These are phyloP conservation scores for Gremmenia infestans DNA, from an alignment of 2,329 filamentous ascomycete genomes.

Conservation along the genomic window DNA sequence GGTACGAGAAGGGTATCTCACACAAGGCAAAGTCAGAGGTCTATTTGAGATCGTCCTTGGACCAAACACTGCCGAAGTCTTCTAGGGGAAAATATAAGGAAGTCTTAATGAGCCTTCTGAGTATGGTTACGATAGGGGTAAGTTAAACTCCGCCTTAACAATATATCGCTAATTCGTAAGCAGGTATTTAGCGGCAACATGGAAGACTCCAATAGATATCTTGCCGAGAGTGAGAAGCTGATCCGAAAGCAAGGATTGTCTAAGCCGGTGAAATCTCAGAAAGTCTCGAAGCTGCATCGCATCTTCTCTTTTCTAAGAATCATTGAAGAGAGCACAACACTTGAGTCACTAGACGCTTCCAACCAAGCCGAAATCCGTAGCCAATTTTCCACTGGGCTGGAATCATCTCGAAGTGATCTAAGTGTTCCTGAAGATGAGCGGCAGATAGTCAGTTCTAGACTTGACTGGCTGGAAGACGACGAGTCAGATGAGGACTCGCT, in stretches of 20 bases:
- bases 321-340: constrained; percentile 14
- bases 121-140: constrained; percentile 18
- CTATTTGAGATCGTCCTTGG: constrained; percentile 3
- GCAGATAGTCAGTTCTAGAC: constrained; percentile 1
- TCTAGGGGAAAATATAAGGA: constrained; percentile 15
- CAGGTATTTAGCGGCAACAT: constrained; percentile 15
- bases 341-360: neutral
- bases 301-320: constrained; percentile 17
- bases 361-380: neutral
- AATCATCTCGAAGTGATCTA: neutral
- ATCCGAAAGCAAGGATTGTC: constrained; percentile 10
- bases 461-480: constrained; percentile 4
- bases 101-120: constrained; percentile 12
- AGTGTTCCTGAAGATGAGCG: neutral
- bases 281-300: constrained; percentile 13
- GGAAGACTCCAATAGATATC: constrained; percentile 11
- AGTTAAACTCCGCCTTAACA: neutral
- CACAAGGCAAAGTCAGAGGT: neutral
- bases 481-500: constrained; percentile 10
- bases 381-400: neutral
- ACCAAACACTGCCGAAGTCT: constrained; percentile 5
- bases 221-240: constrained; percentile 10
- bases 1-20: constrained; percentile 4
- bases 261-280: constrained; percentile 13
- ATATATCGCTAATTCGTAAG: neutral